Base-by-base conservation (phyloP, 139 green algal species). In the Coelastrella sp. region DNA sequence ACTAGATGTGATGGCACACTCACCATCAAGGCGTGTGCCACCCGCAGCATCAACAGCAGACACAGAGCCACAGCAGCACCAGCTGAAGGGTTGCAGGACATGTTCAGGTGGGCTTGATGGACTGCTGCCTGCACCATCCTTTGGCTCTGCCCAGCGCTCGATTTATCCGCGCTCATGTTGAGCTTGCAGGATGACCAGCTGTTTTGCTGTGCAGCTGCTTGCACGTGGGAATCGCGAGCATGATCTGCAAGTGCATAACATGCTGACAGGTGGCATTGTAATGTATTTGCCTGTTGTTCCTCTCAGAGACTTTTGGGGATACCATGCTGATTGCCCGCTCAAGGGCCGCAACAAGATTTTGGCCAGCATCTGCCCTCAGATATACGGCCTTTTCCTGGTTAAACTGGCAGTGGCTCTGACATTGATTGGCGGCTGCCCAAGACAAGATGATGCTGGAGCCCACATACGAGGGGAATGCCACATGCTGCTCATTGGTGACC, bases 401-500 rank as follows among this genome's bases (percentile, higher is more conserved):
- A 99, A 99, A 93, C 93, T 99, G 56, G 95, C 96, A 3, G 88
- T 94, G 0, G 80, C 96, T 82, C 94, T 99, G 49, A 95, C 95
- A 76, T 91, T 99, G 14, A 91, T 97, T 22, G 97, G 96, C 7
- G 97, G 97, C 7, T 92, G 97, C 17, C 82, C 93, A 5, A 72
- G 78, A 22, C 79, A 57, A 10, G 85, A 91, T 17, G 89, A 93
- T 11, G 72, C 58, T 4, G 94, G 96, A 8, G 89, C 84, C 4
- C 89, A 85, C 80, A 94, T 96, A 57, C 91, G 97, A 0, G 96
- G 96, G 0, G 94, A 99, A 76, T 74, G 96, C 7, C 97, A 99
- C 93, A 94, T 99, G 92, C 94, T 99, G 82, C 92, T 99, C 20
- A 93, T 99, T 9, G 97, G 97, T 5, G 97, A 99, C 90, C 97